Base-by-base conservation (phyloP, 148 eudicot species). In the Nepenthes gracilis region DNA sequence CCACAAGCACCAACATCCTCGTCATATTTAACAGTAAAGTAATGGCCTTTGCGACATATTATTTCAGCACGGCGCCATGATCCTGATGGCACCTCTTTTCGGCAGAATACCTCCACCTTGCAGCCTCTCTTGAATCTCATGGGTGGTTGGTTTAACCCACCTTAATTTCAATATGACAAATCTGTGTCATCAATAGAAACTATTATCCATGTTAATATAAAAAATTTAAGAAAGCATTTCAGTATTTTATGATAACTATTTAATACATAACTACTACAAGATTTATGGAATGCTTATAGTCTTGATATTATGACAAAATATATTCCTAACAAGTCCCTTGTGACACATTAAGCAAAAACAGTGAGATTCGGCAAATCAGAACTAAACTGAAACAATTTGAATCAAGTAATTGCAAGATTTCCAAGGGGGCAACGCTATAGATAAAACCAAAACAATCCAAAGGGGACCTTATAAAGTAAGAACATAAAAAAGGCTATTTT, bases 31-130 rank as follows among this genome's bases (percentile, higher is more conserved):
- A 88, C 82, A n/a, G 81, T 74, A 50, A 77, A 88, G 57, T 63
- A 55, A 61, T 66, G 81, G 14, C 86, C 90, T 67, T 79, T 74
- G 11, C 80, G 70, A 60, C 59, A 68, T 1, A 85, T 38, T 64
- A 88, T 78, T 70, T 81, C 81, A 43, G 85, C 96, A 47, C 73
- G 70, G 54, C 73, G 79, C 96, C 96, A 88, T 6, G 85, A 85
- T 57, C 83, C 81, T n/a, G 87, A 81, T 32, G 88, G 83, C 35
- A 73, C 76, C 75, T 78, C 90, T 36, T 65, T 66, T 59, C 71
- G 78, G 72, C 75, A 49, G 66, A 81, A 72, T 11, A 88, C 86
- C 79, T 88, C 92, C 37, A 85, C 91, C 70, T 66, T 85, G 53
- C 79, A 72, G 64, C 96, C 92, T 74, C 68, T 83, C 58, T 65